Conservation (phyloP, 331 rosid species). For the Ulmus americana region DNA sequence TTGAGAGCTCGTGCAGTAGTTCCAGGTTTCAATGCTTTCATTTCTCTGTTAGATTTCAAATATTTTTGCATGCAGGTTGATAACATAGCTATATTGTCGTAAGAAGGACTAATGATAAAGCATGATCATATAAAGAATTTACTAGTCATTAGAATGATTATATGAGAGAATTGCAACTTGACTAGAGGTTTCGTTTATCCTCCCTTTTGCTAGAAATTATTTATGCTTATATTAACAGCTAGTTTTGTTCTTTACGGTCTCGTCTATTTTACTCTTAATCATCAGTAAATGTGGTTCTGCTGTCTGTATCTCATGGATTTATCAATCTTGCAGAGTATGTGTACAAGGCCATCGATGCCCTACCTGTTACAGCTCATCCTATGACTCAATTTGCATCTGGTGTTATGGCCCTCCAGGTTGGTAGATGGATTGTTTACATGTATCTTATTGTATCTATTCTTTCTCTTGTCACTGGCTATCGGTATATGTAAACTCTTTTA, state of each 20-base stretch:
- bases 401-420: slow-evolving; percentile 97
- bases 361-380: slow-evolving; percentile 79
- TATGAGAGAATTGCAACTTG: slow-evolving; percentile 4
- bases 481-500: neutral
- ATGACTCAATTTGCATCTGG: slow-evolving; percentile 94
- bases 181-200: neutral
- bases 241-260: neutral
- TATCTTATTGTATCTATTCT: neutral
- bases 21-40: slow-evolving; percentile 56
- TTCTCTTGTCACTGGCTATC: neutral
- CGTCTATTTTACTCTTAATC: neutral
- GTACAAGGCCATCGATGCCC: slow-evolving; percentile 83
- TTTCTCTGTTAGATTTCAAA: neutral
- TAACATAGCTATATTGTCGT: neutral
- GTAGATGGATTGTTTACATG: slow-evolving; percentile 18
- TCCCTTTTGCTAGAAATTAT: slow-evolving; percentile 3
- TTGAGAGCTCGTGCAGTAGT: slow-evolving; percentile 66
- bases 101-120: too few species aligned
- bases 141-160: slow-evolving; percentile 1
- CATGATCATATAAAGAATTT: neutral
- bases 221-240: neutral
- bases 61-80: neutral
- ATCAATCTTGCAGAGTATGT: slow-evolving; percentile 62
- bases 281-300: neutral
- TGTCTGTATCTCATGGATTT: slow-evolving; percentile 8